phyloP scores from a whole-genome alignment of 176 grass and related monocot species.

The Zea mays region Zm-B73-REFERENCE-NAM-5.0 NC_050097.1:205906501-205907000 shows the following conservation, averaged over 20 bases:
- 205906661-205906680: constrained; percentile 24
- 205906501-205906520: not conserved
- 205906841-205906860: not conserved
- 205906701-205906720: constrained; percentile 91
- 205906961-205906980: constrained; percentile 88
- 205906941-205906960: constrained; percentile 72
- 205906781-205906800: constrained; percentile 17
- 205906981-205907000: constrained; percentile 71
- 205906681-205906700: constrained; percentile 82
- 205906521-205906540: constrained; percentile 51
- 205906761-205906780: constrained; percentile 52
- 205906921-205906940: constrained; percentile 77
- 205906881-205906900: not conserved
- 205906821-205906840: constrained; percentile 4
- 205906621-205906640: constrained; percentile 4
- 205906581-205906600: constrained; percentile 88
- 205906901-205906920: constrained; percentile 73
- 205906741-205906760: constrained; percentile 86
- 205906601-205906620: constrained; percentile 23
- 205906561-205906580: constrained; percentile 95
- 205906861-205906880: not conserved
- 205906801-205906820: not conserved
- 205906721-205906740: constrained; percentile 77
- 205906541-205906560: constrained; percentile 98
- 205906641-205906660: constrained; percentile 8